Evolutionary conservation across 1,284 basidiomycete genomes (phyloP), one percentile per base, ranked within the genome.

Genomic region (Gastroboletus turbinatus): DNA sequence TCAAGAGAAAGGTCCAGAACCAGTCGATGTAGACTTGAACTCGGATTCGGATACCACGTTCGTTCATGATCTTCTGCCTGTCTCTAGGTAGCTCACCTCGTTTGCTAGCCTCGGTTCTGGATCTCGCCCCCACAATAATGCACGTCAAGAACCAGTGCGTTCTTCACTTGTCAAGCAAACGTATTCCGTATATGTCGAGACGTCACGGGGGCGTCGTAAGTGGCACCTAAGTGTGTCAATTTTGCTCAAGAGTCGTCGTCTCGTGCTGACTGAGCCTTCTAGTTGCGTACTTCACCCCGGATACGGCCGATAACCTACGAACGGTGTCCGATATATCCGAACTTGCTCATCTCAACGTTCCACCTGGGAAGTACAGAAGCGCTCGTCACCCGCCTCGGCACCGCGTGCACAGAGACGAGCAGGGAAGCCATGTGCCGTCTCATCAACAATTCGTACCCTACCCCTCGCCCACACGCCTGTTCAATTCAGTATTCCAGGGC

Each of bases 231-330:
- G 88, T 90, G 66, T 56, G 85, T 75, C 44, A 14, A 36, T 46
- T 43, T 46, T 25, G 4, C 9, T 32, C 9, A 30, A 29, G 9
- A 14, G n/a, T 43, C 50, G 7, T 47, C 45, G 29, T 53, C 42
- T 61, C 38, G 53, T 25, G 35, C 40, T 62, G 43, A 59, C 39
- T 46, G 48, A 36, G 36, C 7, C 38, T 52, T 58, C 33, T 61
- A 90, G 87, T 88, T 60, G 87, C 88, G 30, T 90, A 90, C 71
- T 88, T 84, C 62, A 87, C 85, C 2, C 77, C 82, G 50, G 81
- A 84, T 36, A 81, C 84, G 0, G 67, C 83, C 36, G 76, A 83
- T 49, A 73, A 75, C 50, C 77, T 90, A 33, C 72, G 67, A 45
- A 84, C 81, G 1, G 77, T 90, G 53, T 80, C 86, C 52, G 80